Percentiles rank a stretch among this genome's conserved stretches.
Conservation (phyloP, 2,329 filamentous ascomycete species). For the Cercospora sp. region DNA sequence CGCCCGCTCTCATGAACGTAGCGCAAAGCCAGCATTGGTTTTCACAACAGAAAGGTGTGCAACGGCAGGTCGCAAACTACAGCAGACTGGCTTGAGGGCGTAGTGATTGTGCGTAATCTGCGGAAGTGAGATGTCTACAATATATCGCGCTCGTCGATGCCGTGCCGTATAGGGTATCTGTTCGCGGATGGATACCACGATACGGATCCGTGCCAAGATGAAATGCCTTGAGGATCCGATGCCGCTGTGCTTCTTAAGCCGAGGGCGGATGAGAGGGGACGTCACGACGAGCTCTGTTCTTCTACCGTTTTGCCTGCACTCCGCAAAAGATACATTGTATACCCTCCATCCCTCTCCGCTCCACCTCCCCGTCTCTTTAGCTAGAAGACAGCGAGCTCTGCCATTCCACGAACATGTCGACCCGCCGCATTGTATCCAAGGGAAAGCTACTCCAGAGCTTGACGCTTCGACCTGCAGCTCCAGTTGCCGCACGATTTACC, state of each 20-base stretch:
- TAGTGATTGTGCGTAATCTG: not conserved
- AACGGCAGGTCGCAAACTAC: not conserved
- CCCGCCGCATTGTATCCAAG: constrained; percentile 47
- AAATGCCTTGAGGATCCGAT: not conserved
- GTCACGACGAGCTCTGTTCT: not conserved
- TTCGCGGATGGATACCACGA: not conserved
- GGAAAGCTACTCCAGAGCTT: constrained; percentile 43
- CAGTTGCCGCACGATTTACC: constrained; percentile 38
- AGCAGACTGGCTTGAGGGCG: not conserved
- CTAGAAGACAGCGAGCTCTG: constrained; percentile 17
- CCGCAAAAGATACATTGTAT: not conserved
- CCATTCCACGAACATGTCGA: constrained; percentile 40
- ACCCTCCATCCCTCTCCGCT: not conserved
- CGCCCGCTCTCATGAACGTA: not conserved
- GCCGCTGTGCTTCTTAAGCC: constrained; percentile 6
- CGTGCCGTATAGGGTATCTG: not conserved
- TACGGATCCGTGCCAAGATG: constrained; percentile 1
- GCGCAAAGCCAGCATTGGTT: not conserved
- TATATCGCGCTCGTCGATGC: not conserved
- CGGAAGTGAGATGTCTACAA: not conserved
- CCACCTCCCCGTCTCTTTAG: constrained; percentile 15
- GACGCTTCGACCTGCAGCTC: constrained; percentile 40
- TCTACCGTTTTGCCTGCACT: not conserved
- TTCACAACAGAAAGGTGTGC: not conserved
- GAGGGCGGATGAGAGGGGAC: constrained; percentile 7